These are phyloP conservation scores for Aureobasidium musti DNA, from an alignment of 2,329 filamentous ascomycete genomes.

Conservation along the genomic window DNA sequence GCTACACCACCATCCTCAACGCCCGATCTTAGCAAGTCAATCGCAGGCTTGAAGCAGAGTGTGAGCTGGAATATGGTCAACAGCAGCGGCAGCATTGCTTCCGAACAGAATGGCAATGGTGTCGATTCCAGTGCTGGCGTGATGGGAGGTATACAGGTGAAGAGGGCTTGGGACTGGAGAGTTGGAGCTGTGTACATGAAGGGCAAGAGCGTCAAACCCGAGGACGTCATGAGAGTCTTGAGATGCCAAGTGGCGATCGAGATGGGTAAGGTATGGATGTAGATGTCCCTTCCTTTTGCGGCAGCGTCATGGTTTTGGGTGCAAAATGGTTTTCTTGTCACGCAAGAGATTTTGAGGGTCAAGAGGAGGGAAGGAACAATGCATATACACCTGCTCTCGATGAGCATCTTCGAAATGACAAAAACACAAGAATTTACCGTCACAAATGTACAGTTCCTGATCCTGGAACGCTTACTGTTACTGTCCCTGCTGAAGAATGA, in stretches of 20 bases:
- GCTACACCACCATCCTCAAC: conserved; percentile 27
- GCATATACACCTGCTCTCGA: background rate
- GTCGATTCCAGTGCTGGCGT: conserved; percentile 32
- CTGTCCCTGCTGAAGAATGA: no score
- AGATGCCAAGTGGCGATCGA: conserved; percentile 74
- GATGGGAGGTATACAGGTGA: conserved; percentile 32
- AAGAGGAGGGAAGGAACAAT: background rate
- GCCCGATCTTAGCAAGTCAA: conserved; percentile 26
- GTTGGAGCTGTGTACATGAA: conserved; percentile 51
- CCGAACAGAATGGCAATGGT: conserved; percentile 33
- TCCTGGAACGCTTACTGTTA: no score
- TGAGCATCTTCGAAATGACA: background rate
- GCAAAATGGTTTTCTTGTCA: background rate
- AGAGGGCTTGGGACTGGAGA: conserved; percentile 70
- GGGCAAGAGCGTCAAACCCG: conserved; percentile 58
- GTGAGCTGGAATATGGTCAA: conserved; percentile 63
- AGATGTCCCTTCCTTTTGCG: background rate
- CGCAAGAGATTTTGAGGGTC: background rate
- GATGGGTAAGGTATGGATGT: conserved; percentile 65
- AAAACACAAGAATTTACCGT: background rate
- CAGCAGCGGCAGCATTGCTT: conserved; percentile 61
- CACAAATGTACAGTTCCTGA: background rate
- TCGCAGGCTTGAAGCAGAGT: conserved; percentile 38
- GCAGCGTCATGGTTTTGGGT: background rate
- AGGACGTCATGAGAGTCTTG: conserved; percentile 71